Percentiles rank a stretch among this genome's conserved stretches.
These are phyloP conservation scores for Helicocarpus griseus DNA, from an alignment of 2,329 filamentous ascomycete species.

Conservation along the genomic window DNA sequence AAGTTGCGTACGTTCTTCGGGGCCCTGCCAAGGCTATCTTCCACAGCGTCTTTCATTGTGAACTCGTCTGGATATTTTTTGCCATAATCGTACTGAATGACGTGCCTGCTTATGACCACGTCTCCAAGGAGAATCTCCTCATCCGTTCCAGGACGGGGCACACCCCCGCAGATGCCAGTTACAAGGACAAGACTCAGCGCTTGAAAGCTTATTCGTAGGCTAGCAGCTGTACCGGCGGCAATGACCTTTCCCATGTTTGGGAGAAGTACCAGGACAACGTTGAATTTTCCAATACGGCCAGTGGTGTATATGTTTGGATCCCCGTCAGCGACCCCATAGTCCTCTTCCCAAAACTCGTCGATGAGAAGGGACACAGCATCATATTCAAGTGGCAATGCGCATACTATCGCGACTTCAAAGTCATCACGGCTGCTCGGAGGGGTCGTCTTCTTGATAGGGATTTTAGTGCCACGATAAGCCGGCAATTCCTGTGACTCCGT, in stretches of 20 bases:
- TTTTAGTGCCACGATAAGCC: neutral
- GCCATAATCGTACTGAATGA: conserved; percentile 19
- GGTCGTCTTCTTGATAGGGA: neutral
- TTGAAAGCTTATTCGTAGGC: conserved; percentile 25
- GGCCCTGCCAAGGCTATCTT: conserved; percentile 16
- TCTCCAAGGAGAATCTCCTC: conserved; percentile 18
- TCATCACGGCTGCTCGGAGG: neutral
- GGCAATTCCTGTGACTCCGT: neutral
- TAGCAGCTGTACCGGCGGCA: conserved; percentile 18
- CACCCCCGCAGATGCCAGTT: conserved; percentile 33
- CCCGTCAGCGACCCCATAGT: conserved; percentile 16
- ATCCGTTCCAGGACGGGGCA: conserved; percentile 17
- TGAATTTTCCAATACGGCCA: conserved; percentile 19
- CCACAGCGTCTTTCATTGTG: conserved; percentile 6
- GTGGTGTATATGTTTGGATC: conserved; percentile 23
- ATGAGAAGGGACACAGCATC: conserved; percentile 21
- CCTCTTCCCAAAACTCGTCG: conserved; percentile 22
- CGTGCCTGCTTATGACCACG: conserved; percentile 19
- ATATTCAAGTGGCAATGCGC: conserved; percentile 24
- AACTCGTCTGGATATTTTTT: conserved; percentile 7
- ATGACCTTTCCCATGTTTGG: conserved; percentile 20
- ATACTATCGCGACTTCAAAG: conserved; percentile 25
- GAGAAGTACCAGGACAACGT: conserved; percentile 23
- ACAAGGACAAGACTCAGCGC: conserved; percentile 26
- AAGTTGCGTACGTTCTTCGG: conserved; percentile 15